phyloP scores from a whole-genome alignment of 2,329 filamentous ascomycete genomes.

The Trichoderma sp. region DNA sequence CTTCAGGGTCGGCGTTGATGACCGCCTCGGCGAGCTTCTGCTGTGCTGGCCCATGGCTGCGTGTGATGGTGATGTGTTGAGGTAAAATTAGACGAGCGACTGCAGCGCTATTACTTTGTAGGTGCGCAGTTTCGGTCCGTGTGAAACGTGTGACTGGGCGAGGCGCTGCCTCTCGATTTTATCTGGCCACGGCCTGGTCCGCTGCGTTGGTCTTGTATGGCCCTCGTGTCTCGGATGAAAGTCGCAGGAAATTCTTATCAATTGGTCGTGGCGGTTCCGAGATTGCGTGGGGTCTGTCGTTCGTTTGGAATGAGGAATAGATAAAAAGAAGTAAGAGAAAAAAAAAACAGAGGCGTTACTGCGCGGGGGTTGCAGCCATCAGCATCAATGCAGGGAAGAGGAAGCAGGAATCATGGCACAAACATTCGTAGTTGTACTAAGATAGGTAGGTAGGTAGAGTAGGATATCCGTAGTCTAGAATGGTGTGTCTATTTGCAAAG shows the following conservation, averaged over 20 bases:
- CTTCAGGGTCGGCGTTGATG: conserved; percentile 48
- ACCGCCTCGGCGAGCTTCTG: conserved; percentile 43
- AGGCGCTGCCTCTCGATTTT: conserved; percentile 22
- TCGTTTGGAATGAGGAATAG: conserved; percentile 24
- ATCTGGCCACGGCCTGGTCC: conserved; percentile 25
- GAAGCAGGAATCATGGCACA: conserved; percentile 13
- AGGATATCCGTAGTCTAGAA: not conserved
- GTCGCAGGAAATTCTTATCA: conserved; percentile 24
- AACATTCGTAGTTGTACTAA: not conserved
- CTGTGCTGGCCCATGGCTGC: conserved; percentile 27
- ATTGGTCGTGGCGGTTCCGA: conserved; percentile 22
- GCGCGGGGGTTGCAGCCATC: conserved; percentile 27
- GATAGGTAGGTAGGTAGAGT: no score
- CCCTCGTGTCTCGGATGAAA: conserved; percentile 27
- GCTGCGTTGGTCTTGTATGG: conserved; percentile 23
- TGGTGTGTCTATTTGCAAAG: conserved; percentile 4
- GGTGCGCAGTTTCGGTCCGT: conserved; percentile 16
- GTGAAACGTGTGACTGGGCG: conserved; percentile 28
- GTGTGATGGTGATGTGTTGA: not conserved
- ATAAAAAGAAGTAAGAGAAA: not conserved
- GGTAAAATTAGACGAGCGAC: not conserved
- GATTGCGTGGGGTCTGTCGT: conserved; percentile 25
- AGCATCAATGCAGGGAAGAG: conserved; percentile 24
- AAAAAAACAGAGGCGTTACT: conserved; percentile 19
- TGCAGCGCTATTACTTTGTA: not conserved